These are phyloP conservation scores for Neurospora sp. DNA, from an alignment of 495 filamentous ascomycete species.

Conservation along the genomic window DNA sequence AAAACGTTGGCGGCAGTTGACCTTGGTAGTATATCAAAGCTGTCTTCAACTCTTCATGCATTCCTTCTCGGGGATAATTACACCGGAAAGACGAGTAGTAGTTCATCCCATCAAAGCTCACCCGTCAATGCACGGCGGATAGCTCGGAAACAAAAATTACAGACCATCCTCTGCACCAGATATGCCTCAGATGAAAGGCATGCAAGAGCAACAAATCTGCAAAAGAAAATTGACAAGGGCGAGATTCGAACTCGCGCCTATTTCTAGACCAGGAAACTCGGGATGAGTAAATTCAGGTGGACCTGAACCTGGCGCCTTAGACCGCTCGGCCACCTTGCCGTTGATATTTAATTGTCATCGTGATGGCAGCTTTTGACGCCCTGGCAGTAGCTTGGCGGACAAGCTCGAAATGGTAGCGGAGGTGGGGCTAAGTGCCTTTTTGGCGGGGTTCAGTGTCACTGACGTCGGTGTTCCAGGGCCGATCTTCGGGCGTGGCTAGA, in stretches of 20 bases:
- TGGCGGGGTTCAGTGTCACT: neutral
- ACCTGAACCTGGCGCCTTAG: slow-evolving; percentile 26
- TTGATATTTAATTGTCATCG: neutral
- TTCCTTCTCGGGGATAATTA: neutral
- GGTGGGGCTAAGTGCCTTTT: neutral
- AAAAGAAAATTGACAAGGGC: slow-evolving; percentile 16
- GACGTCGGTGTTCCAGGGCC: neutral
- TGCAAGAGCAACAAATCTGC: neutral
- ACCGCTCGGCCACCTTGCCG: slow-evolving; percentile 25
- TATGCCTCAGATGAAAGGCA: neutral
- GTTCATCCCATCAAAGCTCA: neutral
- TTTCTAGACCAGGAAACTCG: slow-evolving; percentile 19
- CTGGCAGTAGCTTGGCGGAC: too few relatives aligned
- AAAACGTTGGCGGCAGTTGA: too few relatives aligned
- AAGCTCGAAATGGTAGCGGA: neutral
- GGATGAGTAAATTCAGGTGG: slow-evolving; percentile 9
- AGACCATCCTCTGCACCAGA: neutral
- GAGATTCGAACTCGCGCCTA: slow-evolving; percentile 29
- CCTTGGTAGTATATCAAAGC: too few relatives aligned
- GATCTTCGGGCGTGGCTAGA: neutral
- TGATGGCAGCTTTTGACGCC: neutral
- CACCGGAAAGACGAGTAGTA: neutral
- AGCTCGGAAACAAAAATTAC: neutral
- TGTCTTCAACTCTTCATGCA: too few relatives aligned
- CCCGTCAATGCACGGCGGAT: neutral